These are phyloP conservation scores for Calonectria honghensis DNA, from an alignment of 2,329 filamentous ascomycete genomes.

Conservation along the genomic window DNA sequence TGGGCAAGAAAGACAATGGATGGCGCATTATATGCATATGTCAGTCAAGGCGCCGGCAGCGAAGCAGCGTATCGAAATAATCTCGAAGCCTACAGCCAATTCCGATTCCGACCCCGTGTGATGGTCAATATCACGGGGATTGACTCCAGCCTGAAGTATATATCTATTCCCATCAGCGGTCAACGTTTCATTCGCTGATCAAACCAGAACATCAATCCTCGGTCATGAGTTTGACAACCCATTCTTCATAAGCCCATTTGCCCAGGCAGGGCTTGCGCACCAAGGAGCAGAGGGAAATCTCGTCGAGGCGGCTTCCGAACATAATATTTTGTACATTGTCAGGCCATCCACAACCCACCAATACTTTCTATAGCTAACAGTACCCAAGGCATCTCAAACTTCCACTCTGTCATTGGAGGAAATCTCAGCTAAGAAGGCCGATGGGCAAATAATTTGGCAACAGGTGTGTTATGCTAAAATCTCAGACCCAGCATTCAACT, in stretches of 20 bases:
- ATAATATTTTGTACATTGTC: constrained; percentile 70
- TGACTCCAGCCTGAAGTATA: constrained; percentile 60
- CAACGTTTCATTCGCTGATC: constrained; percentile 29
- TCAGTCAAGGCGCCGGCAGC: constrained; percentile 73
- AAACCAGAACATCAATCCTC: constrained; percentile 68
- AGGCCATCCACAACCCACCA: not conserved
- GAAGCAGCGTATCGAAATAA: constrained; percentile 76
- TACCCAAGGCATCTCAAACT: constrained; percentile 58
- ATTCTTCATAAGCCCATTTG: constrained; percentile 72
- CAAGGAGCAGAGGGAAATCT: constrained; percentile 69
- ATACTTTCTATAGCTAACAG: not conserved
- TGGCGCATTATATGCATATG: constrained; percentile 70
- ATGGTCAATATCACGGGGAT: constrained; percentile 69
- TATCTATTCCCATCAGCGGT: not conserved
- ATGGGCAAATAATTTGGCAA: constrained; percentile 63
- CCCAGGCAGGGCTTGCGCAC: constrained; percentile 66
- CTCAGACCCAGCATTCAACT: not conserved
- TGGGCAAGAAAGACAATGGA: constrained; percentile 70
- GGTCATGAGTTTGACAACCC: constrained; percentile 72
- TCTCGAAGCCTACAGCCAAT: constrained; percentile 71
- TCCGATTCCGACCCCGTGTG: constrained; percentile 68
- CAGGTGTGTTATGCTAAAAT: constrained; percentile 50
- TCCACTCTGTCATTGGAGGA: constrained; percentile 60
- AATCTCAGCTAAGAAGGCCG: constrained; percentile 60
- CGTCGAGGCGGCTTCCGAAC: constrained; percentile 68